Base-by-base conservation (phyloP, 225 moss, liverwort and hornwort genomes). In the Pseudoscleropodium purum region DNA sequence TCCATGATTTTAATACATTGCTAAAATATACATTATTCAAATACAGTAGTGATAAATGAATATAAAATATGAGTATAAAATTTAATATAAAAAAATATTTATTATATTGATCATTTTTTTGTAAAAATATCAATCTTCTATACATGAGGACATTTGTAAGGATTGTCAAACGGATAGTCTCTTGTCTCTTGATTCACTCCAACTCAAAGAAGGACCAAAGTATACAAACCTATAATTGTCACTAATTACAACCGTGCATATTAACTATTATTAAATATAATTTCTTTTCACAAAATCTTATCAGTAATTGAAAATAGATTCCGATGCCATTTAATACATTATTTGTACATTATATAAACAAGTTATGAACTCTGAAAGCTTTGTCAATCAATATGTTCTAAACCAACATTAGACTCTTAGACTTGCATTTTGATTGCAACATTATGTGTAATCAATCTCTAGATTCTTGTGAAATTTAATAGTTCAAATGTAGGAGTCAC, bases 281-380 rank as follows among this genome's bases (percentile, higher is more conserved):
- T 20, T 9, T 79, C 1, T n/a, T 9, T 27, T 18, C 3, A 11
- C 13, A 19, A 5, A 5, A 60, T 24, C 60, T 5, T 8, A 61
- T 61, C 25, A 11, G 7, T 2, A 33, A 34, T 33, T 24, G 4
- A 23, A 82, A 63, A 2, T 2, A 2, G 4, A 31, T 34, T 31
- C 2, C 5, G 15, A 31, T 0, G 0, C 33, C 62, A 21, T 15
- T 21, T 33, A 23, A 27, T 20, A 6, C 31, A 81, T 13, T 18
- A 18, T 11, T 60, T 13, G 5, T 2, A 33, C 15, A 6, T 0
- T 3, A 2, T 25, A 29, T 8, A 2, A 18, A 39, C 13, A 13
- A 39, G 2, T 8, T 8, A 41, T 20, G 13, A 60, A 60, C 41
- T 81, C 27, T 60, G 3, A 3, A 31, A 79, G 0, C 29, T 31